A percentile compares a stretch with the other conserved stretches of the same genome.
These are phyloP conservation scores for Sarocladium strictum DNA, from an alignment of 2,329 filamentous ascomycete species.

Conservation along the genomic window DNA sequence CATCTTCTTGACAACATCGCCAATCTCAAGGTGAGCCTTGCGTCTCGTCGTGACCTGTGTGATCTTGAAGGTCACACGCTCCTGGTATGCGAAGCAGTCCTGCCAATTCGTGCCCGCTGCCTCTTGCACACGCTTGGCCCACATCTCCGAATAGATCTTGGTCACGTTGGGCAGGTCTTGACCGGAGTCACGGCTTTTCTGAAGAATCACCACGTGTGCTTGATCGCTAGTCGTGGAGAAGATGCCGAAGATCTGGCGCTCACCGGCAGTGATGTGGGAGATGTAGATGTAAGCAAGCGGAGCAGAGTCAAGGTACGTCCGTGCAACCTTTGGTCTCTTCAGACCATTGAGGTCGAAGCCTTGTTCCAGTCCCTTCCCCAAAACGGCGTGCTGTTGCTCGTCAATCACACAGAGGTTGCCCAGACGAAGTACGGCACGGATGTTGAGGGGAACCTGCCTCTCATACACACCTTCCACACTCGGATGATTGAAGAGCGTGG, in stretches of 20 bases:
- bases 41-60: slow-evolving; percentile 83
- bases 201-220: slow-evolving; percentile 83
- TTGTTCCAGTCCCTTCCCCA: slow-evolving; percentile 87
- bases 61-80: slow-evolving; percentile 77
- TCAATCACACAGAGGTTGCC: slow-evolving; percentile 93
- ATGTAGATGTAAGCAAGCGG: slow-evolving; percentile 81
- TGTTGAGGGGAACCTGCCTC: slow-evolving; percentile 79
- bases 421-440: slow-evolving; percentile 81
- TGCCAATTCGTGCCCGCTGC: slow-evolving; percentile 67
- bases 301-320: slow-evolving; percentile 67
- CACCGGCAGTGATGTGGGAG: slow-evolving; percentile 86
- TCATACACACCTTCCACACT: slow-evolving; percentile 98
- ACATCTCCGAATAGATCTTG: slow-evolving; percentile 77
- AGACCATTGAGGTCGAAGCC: slow-evolving; percentile 84
- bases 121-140: slow-evolving; percentile 60
- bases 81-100: slow-evolving; percentile 79
- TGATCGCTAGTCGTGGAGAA: slow-evolving; percentile 79
- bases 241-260: slow-evolving; percentile 86
- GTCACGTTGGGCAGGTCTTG: slow-evolving; percentile 87
- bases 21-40: slow-evolving; percentile 82
- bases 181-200: slow-evolving; percentile 67
- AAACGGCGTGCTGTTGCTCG: slow-evolving; percentile 78
- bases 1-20: slow-evolving; percentile 85
- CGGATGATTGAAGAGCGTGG: slow-evolving; percentile 78
- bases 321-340: slow-evolving; percentile 57